These are phyloP conservation scores for Saccharomycopsis fibuligera DNA, from an alignment of 805 yeast species.

Conservation along the genomic window DNA sequence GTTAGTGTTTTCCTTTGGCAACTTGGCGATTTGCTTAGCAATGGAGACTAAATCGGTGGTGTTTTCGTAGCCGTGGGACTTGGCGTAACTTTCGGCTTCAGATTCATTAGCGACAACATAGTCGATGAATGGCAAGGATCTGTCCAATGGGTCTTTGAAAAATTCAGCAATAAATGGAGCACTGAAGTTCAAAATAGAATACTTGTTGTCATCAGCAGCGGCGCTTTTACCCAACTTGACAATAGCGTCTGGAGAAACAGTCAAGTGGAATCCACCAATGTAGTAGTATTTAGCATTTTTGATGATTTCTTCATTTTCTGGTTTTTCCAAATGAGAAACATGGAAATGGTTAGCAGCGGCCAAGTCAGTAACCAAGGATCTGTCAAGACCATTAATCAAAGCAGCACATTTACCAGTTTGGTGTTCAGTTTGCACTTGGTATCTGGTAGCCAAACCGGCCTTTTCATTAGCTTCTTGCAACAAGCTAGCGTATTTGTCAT, in stretches of 20 bases:
- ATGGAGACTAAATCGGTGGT: constrained; percentile 62
- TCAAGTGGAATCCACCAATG: constrained; percentile 98
- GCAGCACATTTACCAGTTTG: constrained; percentile 99
- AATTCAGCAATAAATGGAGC: constrained; percentile 97
- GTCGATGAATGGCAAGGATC: constrained; percentile 80
- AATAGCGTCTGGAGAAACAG: constrained; percentile 96
- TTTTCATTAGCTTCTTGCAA: constrained; percentile 74
- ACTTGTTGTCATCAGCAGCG: constrained; percentile 64
- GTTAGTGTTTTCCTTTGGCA: constrained; percentile 63
- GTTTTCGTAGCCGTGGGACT: constrained; percentile 58
- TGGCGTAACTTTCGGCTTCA: constrained; percentile 93
- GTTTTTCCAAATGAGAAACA: constrained; percentile 76
- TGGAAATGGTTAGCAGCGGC: constrained; percentile 98
- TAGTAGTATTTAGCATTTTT: constrained; percentile 77
- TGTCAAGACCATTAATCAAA: constrained; percentile 75
- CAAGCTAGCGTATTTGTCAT: constrained; percentile 79
- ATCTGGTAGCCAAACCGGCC: constrained; percentile 84
- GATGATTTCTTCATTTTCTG: constrained; percentile 85
- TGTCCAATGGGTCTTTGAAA: constrained; percentile 85
- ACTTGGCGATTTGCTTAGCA: constrained; percentile 75
- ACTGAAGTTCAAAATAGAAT: constrained; percentile 77
- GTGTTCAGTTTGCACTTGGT: constrained; percentile 67
- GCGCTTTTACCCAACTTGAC: constrained; percentile 88
- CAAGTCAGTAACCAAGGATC: constrained; percentile 92
- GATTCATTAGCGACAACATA: constrained; percentile 91